Evolutionary conservation across 441 rosid genomes (phyloP).

Genomic region (Gossypium davidsonii): DNA sequence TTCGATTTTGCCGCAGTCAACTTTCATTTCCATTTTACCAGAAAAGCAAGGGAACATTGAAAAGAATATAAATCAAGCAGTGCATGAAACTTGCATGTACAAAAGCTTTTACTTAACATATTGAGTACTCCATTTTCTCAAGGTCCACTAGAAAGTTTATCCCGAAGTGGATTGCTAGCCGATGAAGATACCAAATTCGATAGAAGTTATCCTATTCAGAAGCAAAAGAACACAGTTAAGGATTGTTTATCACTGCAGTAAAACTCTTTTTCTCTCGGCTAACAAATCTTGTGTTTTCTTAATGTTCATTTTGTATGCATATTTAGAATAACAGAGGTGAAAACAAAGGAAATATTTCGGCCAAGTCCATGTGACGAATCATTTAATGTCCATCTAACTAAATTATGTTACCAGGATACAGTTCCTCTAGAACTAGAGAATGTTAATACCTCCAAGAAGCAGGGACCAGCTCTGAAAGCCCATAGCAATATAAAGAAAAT

Average conservation of each 20-base stretch:
- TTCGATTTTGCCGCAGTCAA: constrained; percentile 26
- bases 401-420: not conserved
- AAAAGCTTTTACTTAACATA: not conserved
- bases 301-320: not conserved
- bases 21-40: not conserved
- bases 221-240: constrained; percentile 41
- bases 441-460: constrained; percentile 25
- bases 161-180: constrained; percentile 18
- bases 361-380: not conserved
- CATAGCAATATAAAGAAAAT: constrained; percentile 63
- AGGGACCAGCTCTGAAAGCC: constrained; percentile 28
- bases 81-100: constrained; percentile 3
- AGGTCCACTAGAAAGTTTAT: constrained; percentile 24
- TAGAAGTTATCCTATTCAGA: constrained; percentile 18
- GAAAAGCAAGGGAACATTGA: not conserved
- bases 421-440: constrained; percentile 18
- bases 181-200: constrained; percentile 9
- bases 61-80: not conserved
- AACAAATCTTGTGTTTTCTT: constrained; percentile 8
- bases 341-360: constrained; percentile 15
- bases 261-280: constrained; percentile 12
- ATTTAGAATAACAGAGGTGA: constrained; percentile 41
- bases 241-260: constrained; percentile 22
- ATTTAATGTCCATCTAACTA: constrained; percentile 3
- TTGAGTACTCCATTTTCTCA: constrained; percentile 31